Evolutionary conservation across 2,329 filamentous ascomycete genomes (phyloP).

Genomic region (Stagonosporopsis rhizophila): DNA sequence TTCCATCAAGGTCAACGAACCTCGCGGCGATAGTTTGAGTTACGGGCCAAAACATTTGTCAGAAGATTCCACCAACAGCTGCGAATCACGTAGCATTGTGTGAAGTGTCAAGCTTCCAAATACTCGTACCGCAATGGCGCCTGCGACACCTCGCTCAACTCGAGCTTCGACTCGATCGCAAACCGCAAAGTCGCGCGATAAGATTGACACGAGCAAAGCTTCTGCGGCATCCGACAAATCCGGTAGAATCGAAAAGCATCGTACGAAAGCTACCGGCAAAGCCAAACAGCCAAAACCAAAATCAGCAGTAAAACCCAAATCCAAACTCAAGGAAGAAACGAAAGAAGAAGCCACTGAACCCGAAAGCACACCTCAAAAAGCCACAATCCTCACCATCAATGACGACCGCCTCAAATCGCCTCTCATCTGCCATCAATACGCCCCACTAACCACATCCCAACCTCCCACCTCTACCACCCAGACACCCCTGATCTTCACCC

Average conservation of each 20-base stretch:
- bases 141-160: neutral
- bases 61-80: too few relatives aligned
- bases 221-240: neutral
- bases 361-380: neutral
- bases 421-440: neutral
- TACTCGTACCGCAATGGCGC: neutral
- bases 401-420: neutral
- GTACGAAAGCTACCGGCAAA: neutral
- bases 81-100: neutral
- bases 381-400: neutral
- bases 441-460: neutral
- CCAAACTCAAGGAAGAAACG: neutral
- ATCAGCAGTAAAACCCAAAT: neutral
- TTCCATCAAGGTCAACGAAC: too few relatives aligned
- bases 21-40: too few relatives aligned
- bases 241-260: neutral
- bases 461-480: neutral
- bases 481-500: constrained; percentile 49
- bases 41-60: too few relatives aligned
- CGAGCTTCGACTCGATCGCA: neutral
- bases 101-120: too few relatives aligned
- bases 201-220: neutral
- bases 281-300: neutral
- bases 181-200: neutral
- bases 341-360: neutral